Evolutionary conservation across 148 eudicot genomes (phyloP), one percentile per base, ranked within the genome.

Genomic region (Drosera capensis): DNA sequence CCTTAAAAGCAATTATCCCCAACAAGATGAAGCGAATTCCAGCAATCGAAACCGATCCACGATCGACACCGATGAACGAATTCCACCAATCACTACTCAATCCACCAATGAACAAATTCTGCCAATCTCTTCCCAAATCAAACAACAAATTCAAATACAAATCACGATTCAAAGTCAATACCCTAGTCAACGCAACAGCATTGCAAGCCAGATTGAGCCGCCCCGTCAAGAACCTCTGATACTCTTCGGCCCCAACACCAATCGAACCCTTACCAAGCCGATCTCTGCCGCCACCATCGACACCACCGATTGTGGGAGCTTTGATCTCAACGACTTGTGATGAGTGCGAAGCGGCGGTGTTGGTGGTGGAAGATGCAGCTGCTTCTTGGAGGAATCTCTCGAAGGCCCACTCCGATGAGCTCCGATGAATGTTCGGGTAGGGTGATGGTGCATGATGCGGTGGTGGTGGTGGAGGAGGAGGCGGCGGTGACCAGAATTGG

Each of bases 131-230:
- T n/a, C n/a, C n/a, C n/a, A n/a, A n/a, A n/a, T n/a, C n/a, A n/a
- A n/a, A n/a, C n/a, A n/a, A n/a, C n/a, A n/a, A n/a, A n/a, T n/a
- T n/a, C n/a, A n/a, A n/a, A n/a, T n/a, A n/a, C n/a, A n/a, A n/a
- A n/a, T n/a, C n/a, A n/a, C n/a, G n/a, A n/a, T n/a, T n/a, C n/a
- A n/a, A n/a, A n/a, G n/a, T n/a, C n/a, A 44, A 43, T 2, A 87
- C 96, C 74, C 79, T 60, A 15, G 75, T 67, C 71, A 71, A 53
- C 40, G 96, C 96, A 20, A 82, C 87, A 51, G 96, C 96, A 26
- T 87, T 88, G 50, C 96, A 87, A 3, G 96, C 94, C 52, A 87
- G 48, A 71, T 82, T 62, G 45, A 87, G 88, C 2, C 71, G 74
- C 26, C 61, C 61, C 56, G 76, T 71, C 16, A 87, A 78, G 40